A percentile compares a stretch with the other conserved stretches of the same genome.
phyloP scores from a whole-genome alignment of 805 yeast species.

The Candida namnaoensis region DNA sequence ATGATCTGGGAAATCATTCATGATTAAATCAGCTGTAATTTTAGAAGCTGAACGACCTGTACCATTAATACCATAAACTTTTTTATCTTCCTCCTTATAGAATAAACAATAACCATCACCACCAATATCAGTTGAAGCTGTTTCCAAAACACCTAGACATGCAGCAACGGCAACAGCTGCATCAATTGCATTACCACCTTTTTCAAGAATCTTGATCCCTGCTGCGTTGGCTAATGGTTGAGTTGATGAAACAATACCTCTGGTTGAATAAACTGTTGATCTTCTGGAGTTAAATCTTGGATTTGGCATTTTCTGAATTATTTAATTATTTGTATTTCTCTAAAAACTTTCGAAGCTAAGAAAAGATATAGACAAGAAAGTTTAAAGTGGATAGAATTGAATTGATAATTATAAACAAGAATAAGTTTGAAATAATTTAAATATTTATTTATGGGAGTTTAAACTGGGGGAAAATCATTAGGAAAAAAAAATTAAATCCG shows the following conservation, averaged over 20 bases:
- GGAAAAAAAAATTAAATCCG: too few relatives aligned
- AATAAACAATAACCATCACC: conserved; percentile 62
- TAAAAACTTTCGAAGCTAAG: too few relatives aligned
- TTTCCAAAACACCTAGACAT: conserved; percentile 46
- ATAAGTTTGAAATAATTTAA: too few relatives aligned
- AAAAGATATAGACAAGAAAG: too few relatives aligned
- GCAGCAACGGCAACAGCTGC: conserved; percentile 57
- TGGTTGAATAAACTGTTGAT: conserved; percentile 64
- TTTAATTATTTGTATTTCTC: too few relatives aligned
- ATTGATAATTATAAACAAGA: too few relatives aligned
- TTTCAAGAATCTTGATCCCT: conserved; percentile 52
- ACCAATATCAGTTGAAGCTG: conserved; percentile 55
- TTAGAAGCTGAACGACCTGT: conserved; percentile 60
- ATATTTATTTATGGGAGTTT: too few relatives aligned
- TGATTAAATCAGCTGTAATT: conserved; percentile 38
- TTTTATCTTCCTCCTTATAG: conserved; percentile 38
- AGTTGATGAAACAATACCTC: conserved; percentile 67
- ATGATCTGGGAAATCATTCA: conserved; percentile 29
- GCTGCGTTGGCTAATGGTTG: conserved; percentile 76
- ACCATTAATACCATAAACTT: conserved; percentile 65
- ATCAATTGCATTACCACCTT: conserved; percentile 70
- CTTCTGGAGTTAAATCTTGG: conserved; percentile 44
- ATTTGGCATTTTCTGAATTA: background rate
- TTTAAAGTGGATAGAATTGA: too few relatives aligned
- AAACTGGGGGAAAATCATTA: too few relatives aligned